Percentiles rank a stretch among this genome's conserved stretches.
Conservation (phyloP, 2,329 filamentous ascomycete species). For the Orbilia oligospora region DNA sequence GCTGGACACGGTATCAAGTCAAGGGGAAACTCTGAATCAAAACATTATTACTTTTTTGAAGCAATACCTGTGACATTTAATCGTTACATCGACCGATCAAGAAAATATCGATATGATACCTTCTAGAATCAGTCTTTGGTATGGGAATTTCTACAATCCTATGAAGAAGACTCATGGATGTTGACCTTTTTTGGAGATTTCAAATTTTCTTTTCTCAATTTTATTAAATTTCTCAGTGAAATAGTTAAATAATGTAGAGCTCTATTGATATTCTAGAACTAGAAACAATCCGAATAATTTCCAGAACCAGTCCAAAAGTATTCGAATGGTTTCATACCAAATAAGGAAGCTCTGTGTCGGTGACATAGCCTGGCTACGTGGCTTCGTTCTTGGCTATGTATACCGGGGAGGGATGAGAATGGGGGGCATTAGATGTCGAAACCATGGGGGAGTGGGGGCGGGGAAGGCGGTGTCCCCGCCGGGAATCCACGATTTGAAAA, state of each 20-base stretch:
- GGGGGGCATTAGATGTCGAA: neutral
- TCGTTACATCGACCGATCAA: slow-evolving; percentile 6
- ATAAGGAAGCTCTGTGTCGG: slow-evolving; percentile 37
- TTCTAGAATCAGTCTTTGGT: neutral
- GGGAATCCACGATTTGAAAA: neutral
- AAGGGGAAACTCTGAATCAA: neutral
- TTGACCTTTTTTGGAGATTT: neutral
- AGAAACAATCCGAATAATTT: slow-evolving; percentile 37
- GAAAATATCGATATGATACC: slow-evolving; percentile 22
- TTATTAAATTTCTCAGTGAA: neutral
- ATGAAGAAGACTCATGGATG: neutral
- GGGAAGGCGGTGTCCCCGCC: slow-evolving; percentile 9
- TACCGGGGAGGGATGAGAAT: slow-evolving; percentile 1
- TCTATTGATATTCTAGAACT: slow-evolving; percentile 36
- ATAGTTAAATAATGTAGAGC: slow-evolving; percentile 31
- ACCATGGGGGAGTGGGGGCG: neutral
- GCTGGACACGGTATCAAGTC: no score
- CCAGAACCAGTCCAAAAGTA: slow-evolving; percentile 11
- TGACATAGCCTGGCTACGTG: slow-evolving; percentile 19
- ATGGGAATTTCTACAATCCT: neutral
- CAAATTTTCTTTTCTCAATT: neutral
- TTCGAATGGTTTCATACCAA: slow-evolving; percentile 34
- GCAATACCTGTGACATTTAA: neutral
- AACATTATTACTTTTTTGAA: neutral
- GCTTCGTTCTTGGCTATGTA: slow-evolving; percentile 20